Evolutionary conservation across 768 basidiomycete species (phyloP).

Genomic region (Boletus bicolor): DNA sequence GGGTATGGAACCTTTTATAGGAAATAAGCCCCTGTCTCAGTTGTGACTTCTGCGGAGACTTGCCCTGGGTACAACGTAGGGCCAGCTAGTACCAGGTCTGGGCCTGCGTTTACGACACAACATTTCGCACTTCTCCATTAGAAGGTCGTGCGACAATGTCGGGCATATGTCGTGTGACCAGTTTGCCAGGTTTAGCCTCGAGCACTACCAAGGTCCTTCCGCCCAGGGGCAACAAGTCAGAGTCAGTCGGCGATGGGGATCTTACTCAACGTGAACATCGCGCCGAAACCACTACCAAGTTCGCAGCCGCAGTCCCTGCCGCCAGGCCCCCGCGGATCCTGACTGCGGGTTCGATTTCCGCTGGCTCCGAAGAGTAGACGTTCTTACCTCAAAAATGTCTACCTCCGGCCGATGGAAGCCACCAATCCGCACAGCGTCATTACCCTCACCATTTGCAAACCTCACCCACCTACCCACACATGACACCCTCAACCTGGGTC

Average conservation of each 20-base stretch:
- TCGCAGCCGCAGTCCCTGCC: too few species aligned
- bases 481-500: conserved; percentile 22
- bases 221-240: too few species aligned
- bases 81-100: too few species aligned
- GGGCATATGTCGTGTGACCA: not conserved
- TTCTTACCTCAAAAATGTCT: not conserved
- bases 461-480: not conserved
- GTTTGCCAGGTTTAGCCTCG: too few species aligned
- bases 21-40: conserved; percentile 6
- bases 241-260: too few species aligned
- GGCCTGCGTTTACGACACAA: too few species aligned
- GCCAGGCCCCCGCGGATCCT: not conserved
- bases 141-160: not conserved
- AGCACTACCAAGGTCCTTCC: not conserved
- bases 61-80: too few species aligned
- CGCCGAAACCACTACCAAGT: too few species aligned
- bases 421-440: not conserved
- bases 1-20: not conserved
- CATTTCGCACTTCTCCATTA: too few species aligned
- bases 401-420: not conserved
- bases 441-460: conserved; percentile 6
- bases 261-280: too few species aligned
- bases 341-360: not conserved
- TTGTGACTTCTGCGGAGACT: too few species aligned
- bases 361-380: not conserved